phyloP scores from a whole-genome alignment of 1,284 basidiomycete genomes.

The Cerioporus squamosus region DNA sequence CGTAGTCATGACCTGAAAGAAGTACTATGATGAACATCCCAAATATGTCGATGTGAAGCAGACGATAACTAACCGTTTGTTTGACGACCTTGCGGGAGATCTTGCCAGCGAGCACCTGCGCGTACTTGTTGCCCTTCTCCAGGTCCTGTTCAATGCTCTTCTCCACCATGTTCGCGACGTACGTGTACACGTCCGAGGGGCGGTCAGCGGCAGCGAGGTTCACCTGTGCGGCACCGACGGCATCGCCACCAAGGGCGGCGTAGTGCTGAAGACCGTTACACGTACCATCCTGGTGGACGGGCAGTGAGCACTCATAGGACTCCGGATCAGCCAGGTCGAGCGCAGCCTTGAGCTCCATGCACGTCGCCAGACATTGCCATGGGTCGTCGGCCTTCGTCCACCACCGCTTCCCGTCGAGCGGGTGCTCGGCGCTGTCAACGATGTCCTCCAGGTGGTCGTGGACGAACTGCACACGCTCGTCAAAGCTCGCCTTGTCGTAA shows the following conservation, averaged over 20 bases:
- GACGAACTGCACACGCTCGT: constrained; percentile 86
- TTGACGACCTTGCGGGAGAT: constrained; percentile 96
- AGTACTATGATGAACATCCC: too few relatives aligned
- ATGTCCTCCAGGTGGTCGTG: constrained; percentile 79
- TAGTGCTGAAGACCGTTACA: constrained; percentile 99
- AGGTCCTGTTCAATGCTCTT: constrained; percentile 53
- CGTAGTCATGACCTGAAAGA: constrained; percentile 91
- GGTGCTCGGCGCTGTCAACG: constrained; percentile 85
- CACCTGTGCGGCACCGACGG: constrained; percentile 89
- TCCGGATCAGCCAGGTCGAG: constrained; percentile 77
- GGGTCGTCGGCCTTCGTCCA: constrained; percentile 95
- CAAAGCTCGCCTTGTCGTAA: constrained; percentile 94
- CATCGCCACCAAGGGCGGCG: constrained; percentile 95
- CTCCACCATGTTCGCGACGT: constrained; percentile 88
- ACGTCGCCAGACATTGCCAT: constrained; percentile 96
- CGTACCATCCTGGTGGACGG: constrained; percentile 98
- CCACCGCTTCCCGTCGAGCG: constrained; percentile 83
- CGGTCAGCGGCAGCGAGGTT: constrained; percentile 88
- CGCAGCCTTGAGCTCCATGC: constrained; percentile 85
- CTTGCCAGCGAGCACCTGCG: constrained; percentile 76
- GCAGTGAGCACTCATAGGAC: constrained; percentile 76
- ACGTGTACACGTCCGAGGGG: constrained; percentile 96
- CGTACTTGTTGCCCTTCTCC: constrained; percentile 56
- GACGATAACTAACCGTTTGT: constrained; percentile 74
- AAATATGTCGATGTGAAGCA: too few relatives aligned